Base-by-base conservation (phyloP, 371 early-diverging fungal species). In the Basidiobolus heterosporus region DNA sequence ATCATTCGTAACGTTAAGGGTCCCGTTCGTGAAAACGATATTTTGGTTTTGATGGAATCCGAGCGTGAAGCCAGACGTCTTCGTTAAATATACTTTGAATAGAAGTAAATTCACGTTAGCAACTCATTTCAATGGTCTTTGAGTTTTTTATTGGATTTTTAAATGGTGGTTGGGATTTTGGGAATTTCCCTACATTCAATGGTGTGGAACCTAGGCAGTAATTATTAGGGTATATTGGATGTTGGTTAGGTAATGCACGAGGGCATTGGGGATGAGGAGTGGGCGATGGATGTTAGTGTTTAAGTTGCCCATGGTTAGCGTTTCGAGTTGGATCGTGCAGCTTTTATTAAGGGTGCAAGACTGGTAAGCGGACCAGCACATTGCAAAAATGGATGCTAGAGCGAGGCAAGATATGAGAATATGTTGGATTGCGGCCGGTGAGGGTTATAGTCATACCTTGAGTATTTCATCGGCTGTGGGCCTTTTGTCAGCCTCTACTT, bases 1-100 rank as follows among this genome's bases (percentile, higher is more conserved):
- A 92, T 96, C 78, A 89, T 96, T 75, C 90, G 97, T 68, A 96
- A 96, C 76, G 97, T 96, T 69, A 91, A 89, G 78, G 97, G 97
- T 46, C 97, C 97, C 62, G 94, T 96, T 58, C 87, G 91, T 61
- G 94, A 92, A 61, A 78, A 82, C 76, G 91, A 95, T 67, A 83
- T 93, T 60, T 71, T 95, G 57, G 85, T 90, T 70, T 84, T 95
- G 49, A 80, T 95, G 67, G 97, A 96, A 76, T 89, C 93, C 52
- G 97, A 96, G 78, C 93, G 96, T 79, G 96, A 96, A 71, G 96
- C 96, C 60, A 88, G 96, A 59, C 88, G 96, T 67, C 91, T 95
- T 60, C 86, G 94, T 67, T 93, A 85, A 88, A 9, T 9, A 3
- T 30, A 9, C n/a, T n/a, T n/a, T n/a, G n/a, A n/a, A n/a, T n/a